Percentiles rank a stretch among this genome's conserved stretches.
Evolutionary conservation across 768 basidiomycete genomes (phyloP).

Genomic region (Ramaria sp.): DNA sequence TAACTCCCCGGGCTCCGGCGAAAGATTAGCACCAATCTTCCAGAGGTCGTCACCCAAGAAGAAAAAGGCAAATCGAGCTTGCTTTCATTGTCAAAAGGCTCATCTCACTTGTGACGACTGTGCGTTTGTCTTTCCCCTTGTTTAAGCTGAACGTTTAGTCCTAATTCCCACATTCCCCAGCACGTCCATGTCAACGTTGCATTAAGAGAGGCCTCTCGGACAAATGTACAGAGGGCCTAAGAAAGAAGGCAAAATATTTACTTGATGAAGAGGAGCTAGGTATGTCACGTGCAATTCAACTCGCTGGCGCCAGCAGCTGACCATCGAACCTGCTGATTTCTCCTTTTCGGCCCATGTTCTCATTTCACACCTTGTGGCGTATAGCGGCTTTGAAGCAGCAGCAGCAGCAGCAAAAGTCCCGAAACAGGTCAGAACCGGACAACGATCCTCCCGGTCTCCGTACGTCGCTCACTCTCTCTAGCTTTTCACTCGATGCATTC

Average conservation of each 20-base stretch:
- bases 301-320: neutral
- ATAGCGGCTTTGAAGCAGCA: conserved; percentile 8
- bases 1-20: conserved; percentile 17
- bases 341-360: neutral
- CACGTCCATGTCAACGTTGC: conserved; percentile 93
- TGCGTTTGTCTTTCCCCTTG: conserved; percentile 35
- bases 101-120: conserved; percentile 98
- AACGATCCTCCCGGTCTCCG: neutral
- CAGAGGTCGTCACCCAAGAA: conserved; percentile 76
- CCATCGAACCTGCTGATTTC: neutral
- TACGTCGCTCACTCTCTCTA: neutral
- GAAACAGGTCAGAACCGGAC: neutral
- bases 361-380: neutral
- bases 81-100: conserved; percentile 93
- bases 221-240: conserved; percentile 85
- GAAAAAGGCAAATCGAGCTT: conserved; percentile 91
- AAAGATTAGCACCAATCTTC: conserved; percentile 27
- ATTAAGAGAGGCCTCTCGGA: conserved; percentile 85
- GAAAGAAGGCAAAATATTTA: conserved; percentile 98
- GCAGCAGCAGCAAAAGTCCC: conserved; percentile 5
- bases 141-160: conserved; percentile 9
- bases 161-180: conserved; percentile 31
- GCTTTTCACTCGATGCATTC: neutral
- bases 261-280: conserved; percentile 90
- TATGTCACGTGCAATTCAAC: conserved; percentile 22